Conservation (phyloP, 75 land plant species). For the Pinus taeda region DNA sequence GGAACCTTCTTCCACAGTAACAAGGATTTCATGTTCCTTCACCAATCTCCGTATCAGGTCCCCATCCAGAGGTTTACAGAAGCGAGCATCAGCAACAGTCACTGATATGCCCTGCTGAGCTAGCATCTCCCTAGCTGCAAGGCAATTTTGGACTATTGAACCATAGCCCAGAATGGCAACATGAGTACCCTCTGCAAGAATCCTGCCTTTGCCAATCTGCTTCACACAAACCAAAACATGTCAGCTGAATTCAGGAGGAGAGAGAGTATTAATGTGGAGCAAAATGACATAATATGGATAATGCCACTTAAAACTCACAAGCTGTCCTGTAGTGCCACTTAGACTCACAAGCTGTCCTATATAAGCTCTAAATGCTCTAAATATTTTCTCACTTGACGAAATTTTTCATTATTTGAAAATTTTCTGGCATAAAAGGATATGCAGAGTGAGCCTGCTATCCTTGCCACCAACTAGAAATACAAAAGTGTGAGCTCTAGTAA, state of each 20-base stretch:
- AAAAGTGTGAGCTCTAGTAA: too few species aligned
- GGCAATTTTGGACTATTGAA: slow-evolving; percentile 42
- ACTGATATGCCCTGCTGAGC: slow-evolving; percentile 15
- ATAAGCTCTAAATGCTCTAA: too few species aligned
- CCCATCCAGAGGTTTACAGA: slow-evolving; percentile 54
- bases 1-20: slow-evolving; percentile 58
- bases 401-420: too few species aligned
- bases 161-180: slow-evolving; percentile 57
- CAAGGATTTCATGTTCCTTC: slow-evolving; percentile 37
- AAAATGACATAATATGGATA: too few species aligned
- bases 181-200: slow-evolving; percentile 34
- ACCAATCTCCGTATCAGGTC: slow-evolving; percentile 34
- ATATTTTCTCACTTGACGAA: too few species aligned
- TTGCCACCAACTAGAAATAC: too few species aligned
- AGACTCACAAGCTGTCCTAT: too few species aligned
- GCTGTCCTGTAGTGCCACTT: too few species aligned
- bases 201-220: slow-evolving; percentile 51
- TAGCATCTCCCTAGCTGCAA: slow-evolving; percentile 27
- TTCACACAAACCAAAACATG: background rate
- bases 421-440: too few species aligned
- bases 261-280: too few species aligned
- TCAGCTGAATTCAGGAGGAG: background rate
- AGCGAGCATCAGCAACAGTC: slow-evolving; percentile 52
- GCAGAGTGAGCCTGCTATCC: too few species aligned
- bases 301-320: too few species aligned